Conservation (phyloP, 495 filamentous ascomycete species). For the Hypoxylon trugodes region DNA sequence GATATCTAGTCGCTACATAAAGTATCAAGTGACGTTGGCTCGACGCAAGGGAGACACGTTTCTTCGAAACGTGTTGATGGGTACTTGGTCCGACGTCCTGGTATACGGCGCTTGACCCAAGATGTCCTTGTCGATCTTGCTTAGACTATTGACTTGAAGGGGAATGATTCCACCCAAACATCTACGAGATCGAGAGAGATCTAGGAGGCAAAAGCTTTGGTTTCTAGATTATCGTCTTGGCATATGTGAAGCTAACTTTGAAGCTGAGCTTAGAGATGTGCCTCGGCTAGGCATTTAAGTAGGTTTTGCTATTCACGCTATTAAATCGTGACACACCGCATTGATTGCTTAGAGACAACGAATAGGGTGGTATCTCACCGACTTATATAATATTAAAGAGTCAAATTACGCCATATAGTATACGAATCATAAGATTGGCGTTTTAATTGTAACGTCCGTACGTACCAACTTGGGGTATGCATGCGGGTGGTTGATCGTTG, state of each 20-base stretch:
- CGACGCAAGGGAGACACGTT: slow-evolving; percentile 8
- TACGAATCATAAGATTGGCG: not conserved
- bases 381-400: not conserved
- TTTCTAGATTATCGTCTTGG: not conserved
- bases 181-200: not conserved
- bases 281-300: not conserved
- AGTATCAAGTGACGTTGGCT: not conserved
- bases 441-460: slow-evolving; percentile 2
- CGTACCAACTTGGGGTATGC: not conserved
- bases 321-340: not conserved
- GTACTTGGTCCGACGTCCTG: not conserved
- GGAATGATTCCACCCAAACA: not conserved
- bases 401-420: not conserved
- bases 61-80: not conserved
- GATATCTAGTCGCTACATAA: not conserved
- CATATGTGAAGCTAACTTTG: not conserved
- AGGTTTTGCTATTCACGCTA: slow-evolving; percentile 1
- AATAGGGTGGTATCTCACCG: not conserved
- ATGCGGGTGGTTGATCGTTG: slow-evolving; percentile 1
- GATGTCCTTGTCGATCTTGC: not conserved
- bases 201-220: not conserved
- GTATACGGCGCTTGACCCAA: not conserved
- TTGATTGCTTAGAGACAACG: not conserved
- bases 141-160: too few relatives aligned
- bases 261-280: not conserved